Percentiles rank a stretch among this genome's conserved stretches.
phyloP scores from a whole-genome alignment of 805 yeast genomes.

The Lachancea sp. region DNA sequence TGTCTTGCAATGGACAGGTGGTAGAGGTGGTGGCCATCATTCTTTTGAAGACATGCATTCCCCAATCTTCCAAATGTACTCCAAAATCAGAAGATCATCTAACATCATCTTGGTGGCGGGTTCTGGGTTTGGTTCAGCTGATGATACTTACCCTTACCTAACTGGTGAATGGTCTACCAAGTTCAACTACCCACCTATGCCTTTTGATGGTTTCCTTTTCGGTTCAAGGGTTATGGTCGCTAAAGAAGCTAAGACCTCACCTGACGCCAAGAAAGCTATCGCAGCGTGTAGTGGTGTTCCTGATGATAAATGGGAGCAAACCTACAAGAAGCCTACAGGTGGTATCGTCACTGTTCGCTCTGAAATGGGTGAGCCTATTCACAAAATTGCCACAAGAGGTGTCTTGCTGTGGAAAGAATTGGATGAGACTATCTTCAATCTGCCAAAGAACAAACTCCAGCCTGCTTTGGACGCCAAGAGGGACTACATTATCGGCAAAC shows the following conservation, averaged over 20 bases:
- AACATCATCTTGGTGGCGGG: conserved; percentile 93
- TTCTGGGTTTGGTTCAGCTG: conserved; percentile 96
- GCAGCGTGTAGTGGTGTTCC: conserved; percentile 85
- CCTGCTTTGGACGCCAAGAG: conserved; percentile 78
- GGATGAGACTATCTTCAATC: conserved; percentile 85
- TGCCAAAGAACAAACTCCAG: conserved; percentile 82
- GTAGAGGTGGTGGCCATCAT: conserved; percentile 99
- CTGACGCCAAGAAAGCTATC: conserved; percentile 89
- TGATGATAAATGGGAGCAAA: conserved; percentile 85
- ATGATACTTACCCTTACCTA: conserved; percentile 94
- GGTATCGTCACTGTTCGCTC: conserved; percentile 94
- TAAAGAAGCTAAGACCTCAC: conserved; percentile 90
- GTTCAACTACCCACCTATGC: conserved; percentile 95
- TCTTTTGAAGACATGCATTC: conserved; percentile 99
- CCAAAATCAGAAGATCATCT: conserved; percentile 84
- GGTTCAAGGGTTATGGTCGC: conserved; percentile 98
- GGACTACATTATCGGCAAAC: conserved; percentile 74
- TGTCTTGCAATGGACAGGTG: conserved; percentile 99
- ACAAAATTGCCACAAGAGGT: conserved; percentile 97
- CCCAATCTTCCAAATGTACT: conserved; percentile 92
- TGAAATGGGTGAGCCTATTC: conserved; percentile 99
- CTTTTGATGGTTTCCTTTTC: conserved; percentile 92
- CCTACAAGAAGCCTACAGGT: conserved; percentile 93
- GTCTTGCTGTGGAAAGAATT: conserved; percentile 95
- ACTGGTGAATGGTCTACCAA: conserved; percentile 93